A percentile compares a stretch with the other conserved stretches of the same genome.
Conservation (phyloP, 208 protist species). For the Acanthamoeba comandoni region DNA sequence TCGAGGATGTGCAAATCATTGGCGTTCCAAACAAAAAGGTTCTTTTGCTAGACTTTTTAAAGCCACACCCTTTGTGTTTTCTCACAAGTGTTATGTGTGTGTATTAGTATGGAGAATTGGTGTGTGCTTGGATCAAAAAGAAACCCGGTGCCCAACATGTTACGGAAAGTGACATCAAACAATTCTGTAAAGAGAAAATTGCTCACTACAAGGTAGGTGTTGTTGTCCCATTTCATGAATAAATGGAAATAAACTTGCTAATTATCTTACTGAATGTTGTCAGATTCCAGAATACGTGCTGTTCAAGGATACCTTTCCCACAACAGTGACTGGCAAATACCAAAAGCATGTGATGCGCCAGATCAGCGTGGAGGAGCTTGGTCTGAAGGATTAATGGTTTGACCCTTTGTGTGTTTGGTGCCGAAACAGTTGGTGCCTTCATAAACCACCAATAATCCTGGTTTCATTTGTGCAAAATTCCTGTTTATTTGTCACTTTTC, state of each 20-base stretch:
- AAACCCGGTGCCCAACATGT: constrained; percentile 59
- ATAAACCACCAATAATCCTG: no score
- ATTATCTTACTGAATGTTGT: not conserved
- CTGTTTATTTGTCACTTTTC: no score
- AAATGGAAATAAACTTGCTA: not conserved
- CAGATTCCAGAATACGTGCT: constrained; percentile 80
- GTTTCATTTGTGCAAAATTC: no score
- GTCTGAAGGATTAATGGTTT: constrained; percentile 38
- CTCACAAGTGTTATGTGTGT: no score
- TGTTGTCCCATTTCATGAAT: not conserved
- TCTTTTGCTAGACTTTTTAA: no score
- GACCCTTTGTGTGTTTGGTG: no score
- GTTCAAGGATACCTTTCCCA: constrained; percentile 80
- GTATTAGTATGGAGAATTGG: constrained; percentile 79
- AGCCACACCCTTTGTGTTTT: no score
- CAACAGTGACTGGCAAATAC: constrained; percentile 83
- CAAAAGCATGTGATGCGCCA: constrained; percentile 80
- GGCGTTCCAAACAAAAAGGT: constrained; percentile 74
- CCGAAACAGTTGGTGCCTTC: no score
- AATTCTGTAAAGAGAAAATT: constrained; percentile 79
- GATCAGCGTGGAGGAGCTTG: constrained; percentile 21
- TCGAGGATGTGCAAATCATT: constrained; percentile 82
- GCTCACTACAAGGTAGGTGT: constrained; percentile 83
- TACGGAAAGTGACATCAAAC: constrained; percentile 62
- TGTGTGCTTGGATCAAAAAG: constrained; percentile 81